Percentiles rank a stretch among this genome's conserved stretches.
Conservation (phyloP, 2,329 filamentous ascomycete species). For the Pezicula radicicola region DNA sequence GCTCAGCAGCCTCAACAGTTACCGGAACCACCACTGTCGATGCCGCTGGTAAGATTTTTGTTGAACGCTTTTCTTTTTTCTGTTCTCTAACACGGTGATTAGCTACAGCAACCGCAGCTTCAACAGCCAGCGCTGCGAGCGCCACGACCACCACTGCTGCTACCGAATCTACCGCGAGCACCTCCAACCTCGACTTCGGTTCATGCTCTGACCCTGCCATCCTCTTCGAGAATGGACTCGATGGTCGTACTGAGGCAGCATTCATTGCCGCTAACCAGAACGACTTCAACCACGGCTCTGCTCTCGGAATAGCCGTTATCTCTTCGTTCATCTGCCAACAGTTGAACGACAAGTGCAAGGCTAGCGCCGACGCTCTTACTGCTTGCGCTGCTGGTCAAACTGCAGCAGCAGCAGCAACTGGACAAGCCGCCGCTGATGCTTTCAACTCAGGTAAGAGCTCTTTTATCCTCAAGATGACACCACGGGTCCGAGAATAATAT, state of each 20-base stretch:
- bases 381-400: conserved; percentile 13
- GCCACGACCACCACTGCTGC: conserved; percentile 5
- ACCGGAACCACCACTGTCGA: conserved; percentile 1
- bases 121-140: conserved; percentile 12
- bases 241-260: conserved; percentile 38
- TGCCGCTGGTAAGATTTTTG: not conserved
- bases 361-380: conserved; percentile 12
- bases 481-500: too few relatives aligned
- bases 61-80: not conserved
- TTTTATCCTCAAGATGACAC: not conserved
- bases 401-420: conserved; percentile 6
- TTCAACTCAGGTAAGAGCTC: conserved; percentile 24
- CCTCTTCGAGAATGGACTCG: conserved; percentile 39
- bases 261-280: conserved; percentile 39
- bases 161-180: conserved; percentile 1
- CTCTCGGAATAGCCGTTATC: conserved; percentile 43
- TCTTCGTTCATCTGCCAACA: conserved; percentile 44
- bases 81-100: not conserved
- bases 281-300: conserved; percentile 44
- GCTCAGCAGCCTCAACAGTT: not conserved
- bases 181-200: conserved; percentile 32
- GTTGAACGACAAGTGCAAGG: conserved; percentile 16
- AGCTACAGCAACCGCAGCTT: conserved; percentile 7
- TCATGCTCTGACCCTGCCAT: conserved; percentile 39
- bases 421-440: conserved; percentile 30